Conservation (phyloP, 257 asterid species). For the Coffea eugenioides region DNA sequence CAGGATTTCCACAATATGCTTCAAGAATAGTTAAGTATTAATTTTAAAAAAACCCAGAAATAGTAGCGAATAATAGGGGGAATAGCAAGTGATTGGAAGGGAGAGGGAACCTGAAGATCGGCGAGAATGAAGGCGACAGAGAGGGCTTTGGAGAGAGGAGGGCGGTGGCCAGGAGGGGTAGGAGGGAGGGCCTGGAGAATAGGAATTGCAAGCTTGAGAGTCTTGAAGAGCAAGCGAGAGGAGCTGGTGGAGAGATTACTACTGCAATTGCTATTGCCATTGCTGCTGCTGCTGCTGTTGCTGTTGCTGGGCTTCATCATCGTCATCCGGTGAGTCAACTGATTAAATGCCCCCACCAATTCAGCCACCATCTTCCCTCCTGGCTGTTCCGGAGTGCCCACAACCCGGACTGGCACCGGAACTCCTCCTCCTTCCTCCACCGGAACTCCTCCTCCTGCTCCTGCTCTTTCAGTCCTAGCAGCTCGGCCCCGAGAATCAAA, state of each 20-base stretch:
- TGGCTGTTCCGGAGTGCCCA: constrained; percentile 58
- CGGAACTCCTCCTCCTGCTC: not conserved
- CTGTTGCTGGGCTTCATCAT: constrained; percentile 44
- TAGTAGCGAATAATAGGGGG: not conserved
- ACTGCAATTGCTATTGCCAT: too few species aligned
- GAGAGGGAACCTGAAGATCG: constrained; percentile 70
- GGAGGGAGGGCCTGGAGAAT: constrained; percentile 67
- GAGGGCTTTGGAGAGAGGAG: constrained; percentile 73
- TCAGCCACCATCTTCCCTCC: constrained; percentile 97
- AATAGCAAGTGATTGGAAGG: not conserved
- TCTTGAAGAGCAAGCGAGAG: constrained; percentile 66
- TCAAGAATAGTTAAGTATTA: too few species aligned
- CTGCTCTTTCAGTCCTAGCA: not conserved
- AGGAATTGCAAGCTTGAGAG: constrained; percentile 79
- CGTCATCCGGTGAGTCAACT: constrained; percentile 75
- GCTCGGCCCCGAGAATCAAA: not conserved
- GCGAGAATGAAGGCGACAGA: constrained; percentile 80
- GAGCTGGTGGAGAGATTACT: constrained; percentile 47
- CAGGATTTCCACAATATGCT: too few species aligned
- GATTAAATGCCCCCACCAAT: constrained; percentile 85
- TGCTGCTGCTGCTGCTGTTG: not conserved
- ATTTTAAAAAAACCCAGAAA: not conserved
- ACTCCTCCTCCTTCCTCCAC: too few species aligned
- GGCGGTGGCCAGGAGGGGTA: constrained; percentile 51
- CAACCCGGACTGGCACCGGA: not conserved